A percentile compares a stretch with the other conserved stretches of the same genome.
These are phyloP conservation scores for Salix purpurea DNA, from an alignment of 345 rosid genomes.

Conservation along the genomic window DNA sequence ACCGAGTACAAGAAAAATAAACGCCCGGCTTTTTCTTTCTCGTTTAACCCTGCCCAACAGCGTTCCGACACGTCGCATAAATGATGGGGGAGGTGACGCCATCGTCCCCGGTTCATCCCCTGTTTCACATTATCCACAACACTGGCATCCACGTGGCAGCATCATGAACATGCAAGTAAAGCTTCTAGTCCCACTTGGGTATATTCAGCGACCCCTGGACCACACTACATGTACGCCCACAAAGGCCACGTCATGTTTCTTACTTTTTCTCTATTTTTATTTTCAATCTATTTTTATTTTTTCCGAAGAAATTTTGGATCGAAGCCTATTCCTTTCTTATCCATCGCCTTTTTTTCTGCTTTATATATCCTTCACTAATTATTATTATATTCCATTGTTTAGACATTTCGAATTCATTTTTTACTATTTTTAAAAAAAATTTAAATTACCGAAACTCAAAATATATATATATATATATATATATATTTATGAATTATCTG, in stretches of 20 bases:
- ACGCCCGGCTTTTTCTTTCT: neutral
- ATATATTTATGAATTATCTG: no score
- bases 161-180: neutral
- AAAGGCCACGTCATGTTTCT: neutral
- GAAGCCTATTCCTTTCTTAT: neutral
- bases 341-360: neutral
- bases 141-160: conserved; percentile 21
- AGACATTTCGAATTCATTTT: neutral
- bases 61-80: neutral
- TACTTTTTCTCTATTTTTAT: neutral
- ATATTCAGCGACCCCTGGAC: conserved; percentile 20
- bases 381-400: neutral
- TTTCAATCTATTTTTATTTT: neutral
- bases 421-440: neutral
- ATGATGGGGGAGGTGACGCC: conserved; percentile 8
- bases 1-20: no score
- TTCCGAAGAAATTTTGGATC: neutral
- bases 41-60: neutral
- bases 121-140: conserved; percentile 19
- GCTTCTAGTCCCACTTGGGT: conserved; percentile 1
- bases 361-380: no score
- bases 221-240: neutral
- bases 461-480: no score
- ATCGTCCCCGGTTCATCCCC: neutral
- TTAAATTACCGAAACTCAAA: neutral